Percentiles rank a stretch among this genome's conserved stretches.
Conservation (phyloP, 306 rosid genomes). For the Trichosanthes truncata region DNA sequence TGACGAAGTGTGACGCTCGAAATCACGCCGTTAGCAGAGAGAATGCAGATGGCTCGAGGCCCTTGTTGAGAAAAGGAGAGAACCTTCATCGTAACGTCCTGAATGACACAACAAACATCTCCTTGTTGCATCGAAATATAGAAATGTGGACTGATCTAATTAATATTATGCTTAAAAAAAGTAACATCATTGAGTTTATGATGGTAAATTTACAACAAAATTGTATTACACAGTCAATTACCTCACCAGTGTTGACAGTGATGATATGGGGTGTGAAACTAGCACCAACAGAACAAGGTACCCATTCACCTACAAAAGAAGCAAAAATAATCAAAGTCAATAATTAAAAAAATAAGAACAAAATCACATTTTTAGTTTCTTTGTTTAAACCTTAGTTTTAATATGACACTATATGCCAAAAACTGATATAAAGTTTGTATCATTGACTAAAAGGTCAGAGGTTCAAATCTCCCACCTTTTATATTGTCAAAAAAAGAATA, state of each 20-base stretch:
- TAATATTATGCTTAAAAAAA: background rate
- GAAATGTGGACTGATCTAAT: background rate
- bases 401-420: background rate
- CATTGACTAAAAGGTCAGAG: too few relatives aligned
- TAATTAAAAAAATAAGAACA: background rate
- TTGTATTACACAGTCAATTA: constrained; percentile 3
- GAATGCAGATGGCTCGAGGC: constrained; percentile 77
- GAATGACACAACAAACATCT: background rate
- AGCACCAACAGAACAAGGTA: constrained; percentile 77
- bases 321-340: background rate
- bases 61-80: constrained; percentile 99
- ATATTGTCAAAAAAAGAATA: too few relatives aligned
- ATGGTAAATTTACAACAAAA: background rate
- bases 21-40: constrained; percentile 85
- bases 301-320: constrained; percentile 63
- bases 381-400: background rate
- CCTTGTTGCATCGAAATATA: background rate
- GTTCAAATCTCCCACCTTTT: too few relatives aligned
- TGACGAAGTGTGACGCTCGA: constrained; percentile 90
- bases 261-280: constrained; percentile 88
- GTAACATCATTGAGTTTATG: background rate
- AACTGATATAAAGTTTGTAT: too few relatives aligned
- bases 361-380: background rate
- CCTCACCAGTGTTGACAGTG: constrained; percentile 86
- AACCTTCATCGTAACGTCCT: constrained; percentile 90